phyloP scores from a whole-genome alignment of 129 eudicot genomes.

The Pittosporum tobira region DNA sequence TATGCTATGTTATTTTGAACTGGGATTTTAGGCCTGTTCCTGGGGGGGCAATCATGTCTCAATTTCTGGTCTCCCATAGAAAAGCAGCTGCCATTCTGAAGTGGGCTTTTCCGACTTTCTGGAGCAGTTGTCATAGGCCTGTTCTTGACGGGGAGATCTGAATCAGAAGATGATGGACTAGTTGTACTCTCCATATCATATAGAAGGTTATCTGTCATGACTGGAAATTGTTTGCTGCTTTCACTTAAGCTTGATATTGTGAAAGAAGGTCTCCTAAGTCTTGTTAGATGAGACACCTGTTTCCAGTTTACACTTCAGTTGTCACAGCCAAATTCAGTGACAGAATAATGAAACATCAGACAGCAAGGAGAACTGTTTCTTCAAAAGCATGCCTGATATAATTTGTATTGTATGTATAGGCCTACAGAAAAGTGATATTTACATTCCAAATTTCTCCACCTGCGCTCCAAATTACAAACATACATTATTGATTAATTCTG shows the following conservation, averaged over 20 bases:
- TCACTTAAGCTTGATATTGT: conserved; percentile 27
- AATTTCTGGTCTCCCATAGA: conserved; percentile 18
- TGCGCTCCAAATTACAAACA: no score
- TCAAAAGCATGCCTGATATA: not conserved
- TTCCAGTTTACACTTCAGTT: not conserved
- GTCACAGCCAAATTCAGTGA: not conserved
- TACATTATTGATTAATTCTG: no score
- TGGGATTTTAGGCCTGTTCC: conserved; percentile 2
- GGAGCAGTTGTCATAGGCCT: conserved; percentile 3
- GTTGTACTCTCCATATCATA: conserved; percentile 81
- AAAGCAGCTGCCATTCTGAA: not conserved
- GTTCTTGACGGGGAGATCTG: conserved; percentile 35
- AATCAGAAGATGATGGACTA: conserved; percentile 68
- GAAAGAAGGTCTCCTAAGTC: conserved; percentile 57
- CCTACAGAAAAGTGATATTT: no score
- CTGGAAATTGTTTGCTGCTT: conserved; percentile 41
- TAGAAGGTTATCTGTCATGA: conserved; percentile 57
- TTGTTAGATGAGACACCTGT: conserved; percentile 61
- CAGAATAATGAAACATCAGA: not conserved
- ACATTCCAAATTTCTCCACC: no score
- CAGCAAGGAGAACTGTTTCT: no score
- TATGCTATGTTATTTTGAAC: conserved; percentile 6
- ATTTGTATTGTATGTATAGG: no score
- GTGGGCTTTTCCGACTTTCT: not conserved
- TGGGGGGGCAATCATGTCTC: conserved; percentile 23